A percentile compares a stretch with the other conserved stretches of the same genome.
phyloP scores from a whole-genome alignment of 441 rosid species.

The Sinapis alba region DNA sequence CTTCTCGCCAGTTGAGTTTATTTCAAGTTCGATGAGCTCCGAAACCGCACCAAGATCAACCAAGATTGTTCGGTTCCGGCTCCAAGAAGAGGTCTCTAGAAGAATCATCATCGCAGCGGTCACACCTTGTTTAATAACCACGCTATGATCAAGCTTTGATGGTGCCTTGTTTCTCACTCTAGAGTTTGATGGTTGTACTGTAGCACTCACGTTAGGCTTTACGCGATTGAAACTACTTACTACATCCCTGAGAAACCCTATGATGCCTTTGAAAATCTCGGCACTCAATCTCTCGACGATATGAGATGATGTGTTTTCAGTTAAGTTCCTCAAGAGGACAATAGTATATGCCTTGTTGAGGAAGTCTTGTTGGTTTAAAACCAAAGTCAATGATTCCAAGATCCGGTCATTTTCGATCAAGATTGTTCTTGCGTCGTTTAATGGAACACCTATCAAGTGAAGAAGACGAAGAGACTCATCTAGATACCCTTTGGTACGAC shows the following conservation, averaged over 20 bases:
- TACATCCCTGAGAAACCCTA: conserved; percentile 42
- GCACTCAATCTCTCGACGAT: conserved; percentile 51
- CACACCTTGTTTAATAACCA: conserved; percentile 43
- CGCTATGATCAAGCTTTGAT: conserved; percentile 24
- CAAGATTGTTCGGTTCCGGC: conserved; percentile 53
- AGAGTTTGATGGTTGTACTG: conserved; percentile 26
- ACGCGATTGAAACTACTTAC: background rate
- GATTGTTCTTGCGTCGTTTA: conserved; percentile 37
- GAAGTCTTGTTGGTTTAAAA: conserved; percentile 44
- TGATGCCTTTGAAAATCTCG: conserved; percentile 45
- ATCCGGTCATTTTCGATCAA: conserved; percentile 39
- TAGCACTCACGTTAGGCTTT: conserved; percentile 13
- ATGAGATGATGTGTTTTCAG: conserved; percentile 41
- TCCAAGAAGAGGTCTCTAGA: conserved; percentile 51
- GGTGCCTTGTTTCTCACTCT: background rate
- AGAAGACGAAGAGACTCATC: conserved; percentile 58
- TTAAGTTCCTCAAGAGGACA: conserved; percentile 41
- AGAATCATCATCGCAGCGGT: conserved; percentile 54
- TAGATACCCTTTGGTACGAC: conserved; percentile 38
- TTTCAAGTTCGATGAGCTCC: conserved; percentile 62
- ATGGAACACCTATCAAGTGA: conserved; percentile 42
- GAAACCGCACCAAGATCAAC: conserved; percentile 52
- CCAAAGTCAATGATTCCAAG: conserved; percentile 55
- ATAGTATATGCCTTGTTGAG: conserved; percentile 45
- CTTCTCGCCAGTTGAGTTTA: conserved; percentile 38